A percentile compares a stretch with the other conserved stretches of the same genome.
phyloP scores from a whole-genome alignment of 2,329 filamentous ascomycete genomes.

The Penicillium freii region DNA sequence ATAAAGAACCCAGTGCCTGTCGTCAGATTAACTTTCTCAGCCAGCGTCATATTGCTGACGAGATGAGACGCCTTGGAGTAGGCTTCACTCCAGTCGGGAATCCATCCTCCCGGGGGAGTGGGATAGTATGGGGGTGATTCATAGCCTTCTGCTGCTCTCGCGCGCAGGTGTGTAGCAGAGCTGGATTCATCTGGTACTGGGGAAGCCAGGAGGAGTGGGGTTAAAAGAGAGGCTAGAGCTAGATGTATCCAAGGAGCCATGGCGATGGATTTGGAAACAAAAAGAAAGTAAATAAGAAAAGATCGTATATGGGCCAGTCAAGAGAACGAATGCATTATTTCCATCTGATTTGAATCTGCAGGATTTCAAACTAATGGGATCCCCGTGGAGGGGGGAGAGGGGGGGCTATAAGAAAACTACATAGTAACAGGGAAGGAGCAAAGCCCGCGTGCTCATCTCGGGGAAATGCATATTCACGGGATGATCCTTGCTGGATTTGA shows the following conservation, averaged over 20 bases:
- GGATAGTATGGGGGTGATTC: slow-evolving; percentile 65
- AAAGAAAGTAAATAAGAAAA: not conserved
- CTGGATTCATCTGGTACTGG: slow-evolving; percentile 12
- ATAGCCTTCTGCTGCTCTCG: slow-evolving; percentile 24
- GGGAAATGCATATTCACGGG: not conserved
- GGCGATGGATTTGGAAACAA: not conserved
- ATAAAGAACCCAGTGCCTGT: slow-evolving; percentile 69
- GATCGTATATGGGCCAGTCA: not conserved
- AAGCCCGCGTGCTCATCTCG: slow-evolving; percentile 3
- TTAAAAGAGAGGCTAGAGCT: slow-evolving; percentile 17
- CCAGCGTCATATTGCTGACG: slow-evolving; percentile 73
- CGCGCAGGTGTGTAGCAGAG: slow-evolving; percentile 5
- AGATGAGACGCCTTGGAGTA: slow-evolving; percentile 67
- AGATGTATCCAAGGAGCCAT: slow-evolving; percentile 23
- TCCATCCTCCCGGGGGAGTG: slow-evolving; percentile 69
- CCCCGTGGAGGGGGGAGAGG: too few relatives aligned
- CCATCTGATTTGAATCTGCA: not conserved
- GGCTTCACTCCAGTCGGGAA: slow-evolving; percentile 64
- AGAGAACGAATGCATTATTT: slow-evolving; percentile 6
- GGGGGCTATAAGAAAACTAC: not conserved
- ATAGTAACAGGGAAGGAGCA: slow-evolving; percentile 1
- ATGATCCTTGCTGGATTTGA: not conserved
- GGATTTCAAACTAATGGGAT: not conserved
- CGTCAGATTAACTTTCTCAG: slow-evolving; percentile 77
- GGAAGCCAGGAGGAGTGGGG: slow-evolving; percentile 8